Conservation (phyloP, 306 rosid genomes). For the Parietaria judaica region DNA sequence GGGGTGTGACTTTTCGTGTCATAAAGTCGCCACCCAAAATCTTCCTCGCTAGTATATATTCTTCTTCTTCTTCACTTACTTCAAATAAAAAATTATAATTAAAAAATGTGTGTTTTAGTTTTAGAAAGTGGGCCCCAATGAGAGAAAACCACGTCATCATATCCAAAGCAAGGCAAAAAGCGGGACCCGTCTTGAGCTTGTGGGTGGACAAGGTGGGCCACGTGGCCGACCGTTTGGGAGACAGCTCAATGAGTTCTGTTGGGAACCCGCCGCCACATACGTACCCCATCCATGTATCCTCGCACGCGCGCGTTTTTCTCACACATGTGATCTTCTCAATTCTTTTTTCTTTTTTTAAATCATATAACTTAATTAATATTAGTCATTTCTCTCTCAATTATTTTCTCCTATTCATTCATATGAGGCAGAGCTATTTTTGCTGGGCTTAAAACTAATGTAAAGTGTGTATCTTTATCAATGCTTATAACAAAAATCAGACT, state of each 20-base stretch:
- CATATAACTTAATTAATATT: too few species aligned
- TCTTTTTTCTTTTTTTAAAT: constrained; percentile 7
- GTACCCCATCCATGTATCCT: constrained; percentile 6
- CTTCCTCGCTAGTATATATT: not conserved
- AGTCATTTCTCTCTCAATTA: too few species aligned
- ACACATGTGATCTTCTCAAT: constrained; percentile 22
- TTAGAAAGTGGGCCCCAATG: constrained; percentile 30
- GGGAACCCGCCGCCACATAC: constrained; percentile 55
- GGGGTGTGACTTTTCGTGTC: constrained; percentile 1
- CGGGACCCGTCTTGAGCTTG: constrained; percentile 37
- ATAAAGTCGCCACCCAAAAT: constrained; percentile 13
- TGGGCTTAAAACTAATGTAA: too few species aligned
- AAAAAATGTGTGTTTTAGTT: too few species aligned
- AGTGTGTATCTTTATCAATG: too few species aligned
- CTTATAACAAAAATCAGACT: too few species aligned
- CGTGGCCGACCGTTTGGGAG: constrained; percentile 35
- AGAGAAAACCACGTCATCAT: constrained; percentile 35
- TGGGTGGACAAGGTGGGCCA: constrained; percentile 54
- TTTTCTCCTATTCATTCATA: too few species aligned
- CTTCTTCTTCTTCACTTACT: not conserved
- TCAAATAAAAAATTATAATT: not conserved
- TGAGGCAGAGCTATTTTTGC: too few species aligned
- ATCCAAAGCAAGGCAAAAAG: constrained; percentile 27
- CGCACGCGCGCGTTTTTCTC: constrained; percentile 45
- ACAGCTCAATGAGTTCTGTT: constrained; percentile 32